Base-by-base conservation (phyloP, 2,329 filamentous ascomycete genomes). In the Pseudogymnoascus destructans region DNA sequence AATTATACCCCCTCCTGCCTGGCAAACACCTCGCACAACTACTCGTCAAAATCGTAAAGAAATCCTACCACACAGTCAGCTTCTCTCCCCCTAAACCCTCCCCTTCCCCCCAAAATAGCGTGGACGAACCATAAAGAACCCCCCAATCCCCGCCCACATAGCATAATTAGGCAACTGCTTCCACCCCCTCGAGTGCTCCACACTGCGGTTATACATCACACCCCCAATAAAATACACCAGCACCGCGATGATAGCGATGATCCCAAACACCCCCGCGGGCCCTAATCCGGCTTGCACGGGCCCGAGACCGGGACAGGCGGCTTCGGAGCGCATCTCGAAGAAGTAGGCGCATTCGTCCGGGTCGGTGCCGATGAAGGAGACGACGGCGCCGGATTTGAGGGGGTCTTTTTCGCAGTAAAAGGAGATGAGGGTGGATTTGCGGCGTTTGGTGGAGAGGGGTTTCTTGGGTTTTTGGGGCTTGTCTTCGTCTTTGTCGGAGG, bases 121-220 rank as follows among this genome's bases (percentile, higher is more conserved):
- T 65, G 59, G 62, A 66, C 66, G 75, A 80, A 93, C 92, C 77
- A 80, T 86, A 66, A 95, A 73, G 70, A 95, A 95, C 65, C 79
- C 83, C 73, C 87, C 84, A 62, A 96, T 87, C 58, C 89, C 86
- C 27, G 89, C 84, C 93, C 93, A 98, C 65, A 96, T 80, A 65
- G 81, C 84, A 74, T 93, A 96, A 73, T 98, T 97, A 57, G 93
- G 93, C 65, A 96, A 75, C 71, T 98, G 93, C 65, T 88, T 82
- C 93, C 92, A 97, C 54, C 93, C 93, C 62, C 93, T 80, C 66
- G 95, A 90, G 70, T 98, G 89, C 73, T 91, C 86, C 59, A 98
- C 91, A 30, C 89, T 95, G 60, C 93, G 83, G 72, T 96, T 92
- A 75, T 97, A 98, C 62, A 95, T 90, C 65, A 95, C 87, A 67